A percentile compares a stretch with the other conserved stretches of the same genome.
Evolutionary conservation across 768 basidiomycete genomes (phyloP).

Genomic region (Tylopilus sp.): DNA sequence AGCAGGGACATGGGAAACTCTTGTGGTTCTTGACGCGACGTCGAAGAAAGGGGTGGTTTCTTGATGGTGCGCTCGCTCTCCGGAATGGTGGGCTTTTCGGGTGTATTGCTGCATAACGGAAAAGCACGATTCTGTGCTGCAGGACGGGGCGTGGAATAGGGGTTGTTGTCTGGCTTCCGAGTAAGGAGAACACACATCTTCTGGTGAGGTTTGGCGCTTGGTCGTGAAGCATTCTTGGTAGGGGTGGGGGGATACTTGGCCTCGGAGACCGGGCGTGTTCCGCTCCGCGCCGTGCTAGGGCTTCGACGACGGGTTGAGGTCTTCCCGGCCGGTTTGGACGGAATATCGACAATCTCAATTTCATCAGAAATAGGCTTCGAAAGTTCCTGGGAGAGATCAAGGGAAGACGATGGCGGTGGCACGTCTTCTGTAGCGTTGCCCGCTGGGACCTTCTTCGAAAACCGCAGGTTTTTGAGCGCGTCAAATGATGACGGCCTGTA

Average conservation of each 20-base stretch:
- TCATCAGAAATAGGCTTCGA: constrained; percentile 20
- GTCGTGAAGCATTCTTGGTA: background rate
- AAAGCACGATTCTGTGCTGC: background rate
- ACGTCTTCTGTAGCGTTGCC: background rate
- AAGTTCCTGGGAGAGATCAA: constrained; percentile 22
- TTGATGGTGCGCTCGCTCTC: constrained; percentile 5
- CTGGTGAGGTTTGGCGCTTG: constrained; percentile 10
- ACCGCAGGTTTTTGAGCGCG: constrained; percentile 18
- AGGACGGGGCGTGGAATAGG: constrained; percentile 19
- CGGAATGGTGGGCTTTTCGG: background rate
- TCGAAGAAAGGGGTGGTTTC: constrained; percentile 5
- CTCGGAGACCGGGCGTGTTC: background rate
- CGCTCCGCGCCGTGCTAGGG: background rate
- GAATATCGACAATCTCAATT: constrained; percentile 1
- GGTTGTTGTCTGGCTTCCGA: constrained; percentile 5
- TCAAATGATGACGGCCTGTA: constrained; percentile 16
- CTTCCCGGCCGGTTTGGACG: background rate
- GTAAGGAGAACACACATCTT: constrained; percentile 9
- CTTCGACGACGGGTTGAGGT: constrained; percentile 5
- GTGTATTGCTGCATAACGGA: constrained; percentile 4
- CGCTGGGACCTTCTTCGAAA: constrained; percentile 32
- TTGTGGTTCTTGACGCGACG: constrained; percentile 13
- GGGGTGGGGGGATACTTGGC: constrained; percentile 1
- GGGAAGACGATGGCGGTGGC: constrained; percentile 22
- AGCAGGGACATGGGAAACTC: constrained; percentile 23